Evolutionary conservation across 495 filamentous ascomycete genomes (phyloP).

Genomic region (Talaromyces proteolyticus): DNA sequence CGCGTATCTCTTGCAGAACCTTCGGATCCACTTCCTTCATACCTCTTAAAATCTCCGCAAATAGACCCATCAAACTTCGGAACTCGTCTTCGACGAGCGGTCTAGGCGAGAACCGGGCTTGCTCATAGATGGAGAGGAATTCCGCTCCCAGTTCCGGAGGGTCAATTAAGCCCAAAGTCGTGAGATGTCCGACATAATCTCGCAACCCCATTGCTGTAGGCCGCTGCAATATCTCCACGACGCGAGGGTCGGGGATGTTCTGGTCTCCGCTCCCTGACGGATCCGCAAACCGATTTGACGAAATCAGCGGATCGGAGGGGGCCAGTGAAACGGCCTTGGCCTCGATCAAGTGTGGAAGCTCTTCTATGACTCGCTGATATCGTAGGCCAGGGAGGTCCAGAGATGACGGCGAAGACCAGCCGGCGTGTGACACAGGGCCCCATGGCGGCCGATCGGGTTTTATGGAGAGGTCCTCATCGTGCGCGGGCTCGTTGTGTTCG

Average conservation of each 20-base stretch:
- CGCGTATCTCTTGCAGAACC: constrained; percentile 35
- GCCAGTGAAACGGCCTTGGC: constrained; percentile 84
- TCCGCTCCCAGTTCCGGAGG: constrained; percentile 46
- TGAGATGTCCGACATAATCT: constrained; percentile 72
- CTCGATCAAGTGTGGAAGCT: constrained; percentile 89
- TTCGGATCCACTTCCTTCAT: constrained; percentile 61
- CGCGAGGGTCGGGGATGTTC: constrained; percentile 48
- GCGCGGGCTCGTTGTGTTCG: constrained; percentile 21
- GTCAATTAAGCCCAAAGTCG: constrained; percentile 56
- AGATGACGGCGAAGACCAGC: constrained; percentile 78
- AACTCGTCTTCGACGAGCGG: constrained; percentile 64
- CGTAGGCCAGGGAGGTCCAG: constrained; percentile 72
- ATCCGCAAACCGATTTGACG: constrained; percentile 24
- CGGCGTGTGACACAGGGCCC: constrained; percentile 77
- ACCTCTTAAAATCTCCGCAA: constrained; percentile 70
- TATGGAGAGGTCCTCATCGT: constrained; percentile 24
- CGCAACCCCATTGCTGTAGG: constrained; percentile 69
- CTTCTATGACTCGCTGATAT: constrained; percentile 73
- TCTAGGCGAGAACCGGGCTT: constrained; percentile 67
- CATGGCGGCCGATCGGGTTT: constrained; percentile 52
- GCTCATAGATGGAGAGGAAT: constrained; percentile 76
- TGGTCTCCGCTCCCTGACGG: constrained; percentile 14
- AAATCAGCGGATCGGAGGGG: constrained; percentile 48
- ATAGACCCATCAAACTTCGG: constrained; percentile 76
- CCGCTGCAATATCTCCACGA: constrained; percentile 66